Evolutionary conservation across 768 basidiomycete species (phyloP).

Genomic region (Amanita pseudoporphyria): DNA sequence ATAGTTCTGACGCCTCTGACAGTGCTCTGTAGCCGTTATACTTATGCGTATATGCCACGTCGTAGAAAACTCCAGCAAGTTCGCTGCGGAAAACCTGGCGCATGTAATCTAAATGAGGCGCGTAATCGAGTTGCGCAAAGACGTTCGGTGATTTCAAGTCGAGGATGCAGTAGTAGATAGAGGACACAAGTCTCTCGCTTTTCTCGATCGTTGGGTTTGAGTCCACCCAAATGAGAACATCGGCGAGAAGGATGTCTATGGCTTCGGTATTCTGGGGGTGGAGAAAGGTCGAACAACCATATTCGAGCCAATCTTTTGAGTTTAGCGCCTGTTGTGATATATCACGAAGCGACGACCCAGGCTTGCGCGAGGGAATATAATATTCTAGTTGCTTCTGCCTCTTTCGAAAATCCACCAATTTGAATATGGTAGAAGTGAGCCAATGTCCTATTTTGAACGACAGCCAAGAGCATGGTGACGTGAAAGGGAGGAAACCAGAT

Average conservation of each 20-base stretch:
- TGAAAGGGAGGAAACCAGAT: neutral
- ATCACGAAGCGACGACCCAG: neutral
- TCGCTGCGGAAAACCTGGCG: neutral
- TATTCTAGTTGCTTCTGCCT: neutral
- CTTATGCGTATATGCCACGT: too few relatives aligned
- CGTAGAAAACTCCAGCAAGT: neutral
- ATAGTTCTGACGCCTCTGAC: neutral
- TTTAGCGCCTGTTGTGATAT: neutral
- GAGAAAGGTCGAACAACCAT: neutral
- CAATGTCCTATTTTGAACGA: neutral
- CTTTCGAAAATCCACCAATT: neutral
- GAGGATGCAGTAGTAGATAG: neutral
- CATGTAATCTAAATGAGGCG: neutral
- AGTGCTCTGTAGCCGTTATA: neutral
- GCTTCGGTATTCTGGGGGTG: neutral
- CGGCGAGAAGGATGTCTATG: neutral
- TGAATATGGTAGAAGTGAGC: neutral
- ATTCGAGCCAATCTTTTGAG: neutral
- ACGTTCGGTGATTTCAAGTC: neutral
- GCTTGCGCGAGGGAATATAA: neutral
- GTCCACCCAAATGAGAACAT: conserved; percentile 1
- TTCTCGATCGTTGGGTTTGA: neutral
- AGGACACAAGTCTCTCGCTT: neutral
- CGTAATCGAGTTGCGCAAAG: neutral
- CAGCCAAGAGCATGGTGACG: neutral